Evolutionary conservation across 495 filamentous ascomycete species (phyloP), one percentile per base, ranked within the genome.

Genomic region (Penicillium chermesinum): DNA sequence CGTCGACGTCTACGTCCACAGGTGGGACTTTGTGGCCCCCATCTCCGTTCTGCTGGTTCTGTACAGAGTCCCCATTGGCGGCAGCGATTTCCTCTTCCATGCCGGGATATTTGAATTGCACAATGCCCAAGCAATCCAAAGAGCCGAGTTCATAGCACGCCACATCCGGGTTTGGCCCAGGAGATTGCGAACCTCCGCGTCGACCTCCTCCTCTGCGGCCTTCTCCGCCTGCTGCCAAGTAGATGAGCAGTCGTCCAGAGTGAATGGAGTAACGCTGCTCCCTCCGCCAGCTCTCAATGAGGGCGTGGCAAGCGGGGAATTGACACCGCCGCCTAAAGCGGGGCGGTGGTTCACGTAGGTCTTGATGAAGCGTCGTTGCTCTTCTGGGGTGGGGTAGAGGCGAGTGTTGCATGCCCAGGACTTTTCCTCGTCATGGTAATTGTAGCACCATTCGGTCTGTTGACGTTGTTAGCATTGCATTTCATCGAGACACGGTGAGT

Each of bases 61-160:
- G 18, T 5, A 47, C 22, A 15, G 19, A 38, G 14, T 54, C 40
- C 22, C 39, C 27, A 14, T 40, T 32, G 16, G 55, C 44, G 34
- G 43, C 54, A 5, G 55, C 57, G 41, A 65, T 60, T 1, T 55
- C 64, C 52, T 72, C 67, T 39, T 69, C 70, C 67, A 81, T 69
- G 3, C 80, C 89, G 0, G 86, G 78, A 5, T 89, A 74, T 61
- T 91, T 91, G 19, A 93, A 91, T 70, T 97, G 94, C 42, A 97
- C 84, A 38, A 96, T 87, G 20, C 93, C 93, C 94, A 99, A 1
- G 88, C 87, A 19, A 90, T 82, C 94, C 94, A 99, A 62, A 89
- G 84, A 2, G 88, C 91, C 15, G 84, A 86, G 63, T 89, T 89
- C 2, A 89, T 87, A 2, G 86, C 75, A 3, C 91, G 80, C 94